phyloP scores from a whole-genome alignment of 2,329 filamentous ascomycete species.

The Trichoderma lentiforme region DNA sequence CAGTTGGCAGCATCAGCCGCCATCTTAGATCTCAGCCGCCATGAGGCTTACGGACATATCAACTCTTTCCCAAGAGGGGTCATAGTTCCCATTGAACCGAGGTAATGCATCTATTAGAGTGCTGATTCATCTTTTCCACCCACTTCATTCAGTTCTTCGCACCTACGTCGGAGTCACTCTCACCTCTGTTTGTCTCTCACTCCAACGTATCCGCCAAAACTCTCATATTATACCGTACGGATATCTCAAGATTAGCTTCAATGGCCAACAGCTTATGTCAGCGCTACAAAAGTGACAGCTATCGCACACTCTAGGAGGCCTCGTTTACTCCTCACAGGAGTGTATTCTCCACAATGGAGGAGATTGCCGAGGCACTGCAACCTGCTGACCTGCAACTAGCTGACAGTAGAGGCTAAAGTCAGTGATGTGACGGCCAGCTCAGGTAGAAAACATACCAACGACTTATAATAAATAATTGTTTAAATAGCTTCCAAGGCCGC shows the following conservation, averaged over 20 bases:
- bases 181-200: not conserved
- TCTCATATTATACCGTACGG: not conserved
- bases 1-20: not conserved
- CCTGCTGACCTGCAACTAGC: not conserved
- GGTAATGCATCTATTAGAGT: not conserved
- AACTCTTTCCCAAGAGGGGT: not conserved
- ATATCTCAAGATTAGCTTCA: not conserved
- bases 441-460: not conserved
- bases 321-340: not conserved
- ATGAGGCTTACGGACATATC: not conserved
- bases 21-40: not conserved
- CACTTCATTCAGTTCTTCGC: not conserved
- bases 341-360: not conserved
- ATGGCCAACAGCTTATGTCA: not conserved
- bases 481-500: not conserved
- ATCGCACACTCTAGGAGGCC: not conserved
- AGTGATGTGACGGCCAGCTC: not conserved
- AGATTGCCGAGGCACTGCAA: not conserved
- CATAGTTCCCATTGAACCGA: not conserved
- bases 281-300: not conserved
- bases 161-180: not conserved
- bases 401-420: not conserved
- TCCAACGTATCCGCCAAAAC: not conserved
- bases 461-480: not conserved
- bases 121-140: not conserved